Percentiles rank a stretch among this genome's conserved stretches.
phyloP scores from a whole-genome alignment of 768 basidiomycete genomes.

The Roridomyces roridus region DNA sequence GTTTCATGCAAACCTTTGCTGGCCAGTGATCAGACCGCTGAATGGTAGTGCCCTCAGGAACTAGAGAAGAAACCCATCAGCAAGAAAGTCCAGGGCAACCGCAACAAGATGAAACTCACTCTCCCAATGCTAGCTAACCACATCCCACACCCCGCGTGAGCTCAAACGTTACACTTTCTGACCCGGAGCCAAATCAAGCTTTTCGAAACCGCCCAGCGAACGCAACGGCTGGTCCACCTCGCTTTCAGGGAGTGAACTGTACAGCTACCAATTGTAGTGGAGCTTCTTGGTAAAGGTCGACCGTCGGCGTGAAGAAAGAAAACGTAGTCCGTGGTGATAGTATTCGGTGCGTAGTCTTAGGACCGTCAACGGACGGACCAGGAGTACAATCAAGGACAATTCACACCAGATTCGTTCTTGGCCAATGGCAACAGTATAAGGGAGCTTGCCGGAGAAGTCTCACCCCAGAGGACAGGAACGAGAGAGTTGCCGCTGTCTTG shows the following conservation, averaged over 20 bases:
- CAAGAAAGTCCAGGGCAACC: too few species aligned
- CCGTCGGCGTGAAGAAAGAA: constrained; percentile 5
- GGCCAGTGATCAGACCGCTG: too few species aligned
- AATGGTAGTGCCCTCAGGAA: too few species aligned
- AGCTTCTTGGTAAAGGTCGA: constrained; percentile 15
- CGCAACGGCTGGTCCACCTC: constrained; percentile 6
- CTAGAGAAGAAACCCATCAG: too few species aligned
- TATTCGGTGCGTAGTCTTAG: constrained; percentile 17
- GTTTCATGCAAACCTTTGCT: too few species aligned
- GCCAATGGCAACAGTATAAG: constrained; percentile 15
- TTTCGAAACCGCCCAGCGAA: constrained; percentile 16
- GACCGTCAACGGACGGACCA: too few species aligned
- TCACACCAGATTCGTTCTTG: constrained; percentile 6
- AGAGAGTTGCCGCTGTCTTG: constrained; percentile 13
- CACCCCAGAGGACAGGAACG: constrained; percentile 14
- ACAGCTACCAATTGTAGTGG: constrained; percentile 8
- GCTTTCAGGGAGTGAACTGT: constrained; percentile 9
- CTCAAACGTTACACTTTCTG: constrained; percentile 3
- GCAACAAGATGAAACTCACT: not conserved
- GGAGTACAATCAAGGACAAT: too few species aligned
- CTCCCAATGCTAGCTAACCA: constrained; percentile 3
- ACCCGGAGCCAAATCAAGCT: constrained; percentile 9
- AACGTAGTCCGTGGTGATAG: constrained; percentile 2
- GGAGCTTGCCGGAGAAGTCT: constrained; percentile 12
- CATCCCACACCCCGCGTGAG: constrained; percentile 15